A percentile compares a stretch with the other conserved stretches of the same genome.
phyloP scores from a whole-genome alignment of 257 asterid genomes.

The Fraxinus americana region DNA sequence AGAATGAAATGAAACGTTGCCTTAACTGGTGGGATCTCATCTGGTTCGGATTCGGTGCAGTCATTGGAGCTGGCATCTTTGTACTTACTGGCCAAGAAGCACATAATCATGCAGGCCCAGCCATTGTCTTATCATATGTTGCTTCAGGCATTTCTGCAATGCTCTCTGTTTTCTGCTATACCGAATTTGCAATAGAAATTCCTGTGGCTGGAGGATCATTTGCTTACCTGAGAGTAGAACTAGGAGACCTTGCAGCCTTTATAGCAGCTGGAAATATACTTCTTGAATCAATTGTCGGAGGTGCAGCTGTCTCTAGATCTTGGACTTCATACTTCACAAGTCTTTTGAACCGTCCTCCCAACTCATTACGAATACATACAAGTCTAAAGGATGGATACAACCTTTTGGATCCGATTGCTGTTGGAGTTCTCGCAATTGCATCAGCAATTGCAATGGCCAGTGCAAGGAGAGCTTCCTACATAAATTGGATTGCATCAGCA shows the following conservation, averaged over 20 bases:
- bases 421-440: constrained; percentile 40
- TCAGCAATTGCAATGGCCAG: constrained; percentile 46
- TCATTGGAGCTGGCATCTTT: constrained; percentile 66
- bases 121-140: constrained; percentile 55
- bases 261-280: constrained; percentile 62
- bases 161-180: constrained; percentile 72
- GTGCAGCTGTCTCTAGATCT: constrained; percentile 58
- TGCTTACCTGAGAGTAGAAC: constrained; percentile 60
- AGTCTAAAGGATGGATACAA: constrained; percentile 41
- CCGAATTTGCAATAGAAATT: constrained; percentile 59
- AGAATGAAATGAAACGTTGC: constrained; percentile 61
- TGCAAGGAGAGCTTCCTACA: constrained; percentile 48
- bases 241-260: constrained; percentile 64
- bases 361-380: constrained; percentile 52
- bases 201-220: constrained; percentile 68
- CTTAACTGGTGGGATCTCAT: constrained; percentile 76
- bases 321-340: constrained; percentile 73
- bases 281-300: constrained; percentile 57
- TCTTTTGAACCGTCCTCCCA: constrained; percentile 46
- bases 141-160: constrained; percentile 65
- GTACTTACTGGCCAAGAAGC: constrained; percentile 70
- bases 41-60: constrained; percentile 76
- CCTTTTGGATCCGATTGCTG: constrained; percentile 55
- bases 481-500: constrained; percentile 68
- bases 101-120: constrained; percentile 62